A percentile compares a stretch with the other conserved stretches of the same genome.
Conservation (phyloP, 768 basidiomycete genomes). For the Clitopilus hobsonii region DNA sequence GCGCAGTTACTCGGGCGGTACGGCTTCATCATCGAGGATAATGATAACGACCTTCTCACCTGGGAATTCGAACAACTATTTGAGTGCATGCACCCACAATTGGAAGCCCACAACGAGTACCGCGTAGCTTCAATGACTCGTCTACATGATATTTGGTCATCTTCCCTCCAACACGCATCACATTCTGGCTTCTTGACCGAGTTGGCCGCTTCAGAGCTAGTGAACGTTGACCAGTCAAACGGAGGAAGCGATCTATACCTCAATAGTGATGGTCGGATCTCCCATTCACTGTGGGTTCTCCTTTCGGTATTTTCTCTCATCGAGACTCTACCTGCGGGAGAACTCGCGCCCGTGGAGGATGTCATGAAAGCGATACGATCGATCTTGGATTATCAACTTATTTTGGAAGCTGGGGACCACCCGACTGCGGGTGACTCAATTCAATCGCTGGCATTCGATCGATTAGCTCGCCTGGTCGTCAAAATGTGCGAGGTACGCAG, state of each 20-base stretch:
- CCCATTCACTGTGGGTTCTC: slow-evolving; percentile 45
- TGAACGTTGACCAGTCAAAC: slow-evolving; percentile 6
- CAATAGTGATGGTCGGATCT: slow-evolving; percentile 48
- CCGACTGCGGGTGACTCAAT: neutral
- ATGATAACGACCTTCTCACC: slow-evolving; percentile 57
- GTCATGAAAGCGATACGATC: slow-evolving; percentile 7
- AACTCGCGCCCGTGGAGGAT: neutral
- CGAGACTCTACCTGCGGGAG: neutral
- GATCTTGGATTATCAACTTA: slow-evolving; percentile 10
- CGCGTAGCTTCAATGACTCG: neutral
- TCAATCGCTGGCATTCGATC: neutral
- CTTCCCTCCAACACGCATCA: slow-evolving; percentile 1
- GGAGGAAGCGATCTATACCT: slow-evolving; percentile 23
- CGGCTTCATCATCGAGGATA: slow-evolving; percentile 71
- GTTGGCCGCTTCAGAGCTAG: slow-evolving; percentile 17
- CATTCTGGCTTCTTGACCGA: slow-evolving; percentile 4
- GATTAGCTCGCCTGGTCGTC: slow-evolving; percentile 17
- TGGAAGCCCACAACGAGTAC: slow-evolving; percentile 2
- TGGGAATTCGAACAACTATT: slow-evolving; percentile 33
- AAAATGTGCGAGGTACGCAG: slow-evolving; percentile 27
- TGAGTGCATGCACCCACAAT: neutral
- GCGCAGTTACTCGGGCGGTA: slow-evolving; percentile 64
- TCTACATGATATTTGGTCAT: slow-evolving; percentile 6
- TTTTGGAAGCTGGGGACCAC: slow-evolving; percentile 8
- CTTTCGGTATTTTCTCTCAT: slow-evolving; percentile 23